Evolutionary conservation across 495 filamentous ascomycete species (phyloP), one percentile per base, ranked within the genome.

Genomic region (Aspergillus hancockii): DNA sequence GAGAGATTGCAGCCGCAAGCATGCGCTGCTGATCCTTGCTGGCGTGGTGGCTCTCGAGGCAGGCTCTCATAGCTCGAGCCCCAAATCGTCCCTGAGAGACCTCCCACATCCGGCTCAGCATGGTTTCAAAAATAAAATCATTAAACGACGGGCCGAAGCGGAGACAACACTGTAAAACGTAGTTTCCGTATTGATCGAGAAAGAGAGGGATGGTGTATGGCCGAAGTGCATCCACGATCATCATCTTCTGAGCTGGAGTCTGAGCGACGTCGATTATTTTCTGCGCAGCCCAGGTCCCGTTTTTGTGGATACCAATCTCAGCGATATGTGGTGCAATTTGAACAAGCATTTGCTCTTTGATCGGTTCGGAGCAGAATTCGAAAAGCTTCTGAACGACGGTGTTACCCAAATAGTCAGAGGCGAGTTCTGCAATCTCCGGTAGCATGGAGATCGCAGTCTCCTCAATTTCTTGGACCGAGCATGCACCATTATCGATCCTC

Each of bases 331-430:
- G 93, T 12, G 90, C 82, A 61, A 98, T 93, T 66, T 95, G 86
- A 9, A 75, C 70, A 34, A 98, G 81, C 95, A 98, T 98, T 41
- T 88, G 85, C 75, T 97, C 91, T 67, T 95, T 92, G 49, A 92
- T 85, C 14, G 83, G 73, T 66, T 98, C 94, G 0, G 92, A 96
- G 75, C 93, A 97, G 72, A 88, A 93, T 68, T 98, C 93, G 67
- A 98, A 98, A 51, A 98, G 76, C 74, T 98, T 98, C 73, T 98
- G 94, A 23, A 98, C 94, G n/a, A 98, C 94, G 0, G 94, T 98
- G 73, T 98, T 98, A 63, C 94, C 94, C 54, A 98, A 83, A 64
- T 98, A 98, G 68, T 98, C 94, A 10, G 91, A 93, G 19, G 94
- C 81, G 18, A 98, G 82, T 71, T 98, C 94, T 13, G 93, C 92